Base-by-base conservation (phyloP, 2,329 filamentous ascomycete species). In the Ophiobolus disseminans region DNA sequence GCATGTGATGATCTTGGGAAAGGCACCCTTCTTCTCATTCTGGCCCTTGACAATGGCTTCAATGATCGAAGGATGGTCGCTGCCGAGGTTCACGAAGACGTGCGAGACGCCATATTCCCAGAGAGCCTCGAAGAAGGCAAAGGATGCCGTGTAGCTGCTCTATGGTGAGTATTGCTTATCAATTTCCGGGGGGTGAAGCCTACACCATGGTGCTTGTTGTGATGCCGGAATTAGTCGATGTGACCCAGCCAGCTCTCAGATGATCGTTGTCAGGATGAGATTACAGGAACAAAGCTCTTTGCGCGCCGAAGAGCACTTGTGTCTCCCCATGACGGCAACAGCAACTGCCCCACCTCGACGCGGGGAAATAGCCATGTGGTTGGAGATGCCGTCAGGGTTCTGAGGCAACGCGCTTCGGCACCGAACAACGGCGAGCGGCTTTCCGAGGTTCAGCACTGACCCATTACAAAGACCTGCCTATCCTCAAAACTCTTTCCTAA, bases 21-120 rank as follows among this genome's bases (percentile, higher is more conserved):
- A 91, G 14, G 82, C 77, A 26, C 77, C 82, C 42, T 79, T 79
- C 55, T 80, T 83, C 63, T 89, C 86, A 47, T 83, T 83, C 63
- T 89, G 85, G 16, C 87, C 88, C 66, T 89, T 89, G 55, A 90
- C 86, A 73, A 92, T 90, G 9, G 89, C 89, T 73, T 92, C 89
- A 26, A 92, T 85, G 65, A 92, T 89, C 17, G 85, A 86, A 2
- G 89, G 89, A 65, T 92, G 86, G 60, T 88, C 86, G 20, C 82
- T 86, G n/a, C 86, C 86, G 22, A 88, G 76, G 64, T 88, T 88
- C 49, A 87, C 85, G 62, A 85, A 82, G 73, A 81, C 81, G 36
- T 75, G 63, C 2, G 64, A 69, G 22, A 75, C 60, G 45, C 73
- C 73, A 10, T 72, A 72, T 45, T 90, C 87, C 86, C 86, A 90